These are phyloP conservation scores for Candida verbasci DNA, from an alignment of 805 yeast genomes.

Conservation along the genomic window DNA sequence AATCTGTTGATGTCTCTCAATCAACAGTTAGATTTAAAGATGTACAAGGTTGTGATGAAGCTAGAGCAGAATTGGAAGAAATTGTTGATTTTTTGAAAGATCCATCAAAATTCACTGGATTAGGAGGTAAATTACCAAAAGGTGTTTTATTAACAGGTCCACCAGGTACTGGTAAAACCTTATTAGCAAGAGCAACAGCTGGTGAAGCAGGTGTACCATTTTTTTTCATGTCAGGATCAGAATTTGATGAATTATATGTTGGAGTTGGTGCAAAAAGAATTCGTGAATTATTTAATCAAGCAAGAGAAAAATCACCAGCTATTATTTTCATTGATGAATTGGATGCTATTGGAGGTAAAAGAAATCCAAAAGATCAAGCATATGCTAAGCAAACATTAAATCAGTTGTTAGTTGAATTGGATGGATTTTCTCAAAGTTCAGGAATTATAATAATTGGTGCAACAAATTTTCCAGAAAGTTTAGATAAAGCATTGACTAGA, in stretches of 20 bases:
- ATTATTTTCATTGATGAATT: conserved; percentile 95
- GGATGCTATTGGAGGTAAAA: conserved; percentile 97
- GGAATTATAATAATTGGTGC: conserved; percentile 98
- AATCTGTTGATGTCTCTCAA: conserved; percentile 76
- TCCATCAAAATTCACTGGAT: conserved; percentile 91
- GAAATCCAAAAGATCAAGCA: conserved; percentile 97
- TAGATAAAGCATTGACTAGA: conserved; percentile 95
- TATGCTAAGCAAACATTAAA: conserved; percentile 96
- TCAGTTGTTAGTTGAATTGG: conserved; percentile 92
- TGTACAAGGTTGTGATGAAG: conserved; percentile 98
- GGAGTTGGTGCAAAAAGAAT: conserved; percentile 99
- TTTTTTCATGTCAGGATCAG: conserved; percentile 97
- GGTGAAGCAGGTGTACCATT: conserved; percentile 99
- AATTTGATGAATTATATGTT: conserved; percentile 95
- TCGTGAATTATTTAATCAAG: conserved; percentile 88
- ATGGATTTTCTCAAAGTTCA: conserved; percentile 87
- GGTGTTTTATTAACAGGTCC: conserved; percentile 97
- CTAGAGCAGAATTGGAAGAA: conserved; percentile 94
- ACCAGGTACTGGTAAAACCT: conserved; percentile 98
- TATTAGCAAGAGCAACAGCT: conserved; percentile 95
- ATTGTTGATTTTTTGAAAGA: conserved; percentile 96
- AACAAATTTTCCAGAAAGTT: conserved; percentile 94
- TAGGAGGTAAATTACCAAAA: conserved; percentile 96
- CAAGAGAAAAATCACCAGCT: conserved; percentile 93
- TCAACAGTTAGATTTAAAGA: conserved; percentile 87